Evolutionary conservation across 1,284 basidiomycete species (phyloP), one percentile per base, ranked within the genome.

Genomic region (Cerioporus squamosus): DNA sequence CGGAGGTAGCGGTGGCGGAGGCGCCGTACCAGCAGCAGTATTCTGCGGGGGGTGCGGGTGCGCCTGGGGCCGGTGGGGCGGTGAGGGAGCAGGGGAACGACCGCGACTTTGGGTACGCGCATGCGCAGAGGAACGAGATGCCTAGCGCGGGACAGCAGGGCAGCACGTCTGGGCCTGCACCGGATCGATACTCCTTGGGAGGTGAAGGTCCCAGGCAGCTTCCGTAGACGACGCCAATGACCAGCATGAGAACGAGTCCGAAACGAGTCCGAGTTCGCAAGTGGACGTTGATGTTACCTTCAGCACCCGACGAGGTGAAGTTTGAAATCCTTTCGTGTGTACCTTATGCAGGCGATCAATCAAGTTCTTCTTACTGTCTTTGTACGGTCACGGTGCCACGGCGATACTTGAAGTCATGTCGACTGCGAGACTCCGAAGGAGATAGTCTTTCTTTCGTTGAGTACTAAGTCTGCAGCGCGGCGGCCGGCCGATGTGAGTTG

Each of bases 31-130:
- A 56, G 46, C 33, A 51, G 43, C 54, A 56, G 46, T 23, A 51
- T 33, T 44, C 50, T 2, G 14, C 49, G 3, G 51, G 42, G 2
- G 54, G 33, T 14, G 33, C 40, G 20, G 49, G 42, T 12, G 20
- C 29, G 12, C 39, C 31, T 15, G 45, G 46, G 10, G 18, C n/a
- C n/a, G n/a, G n/a, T 2, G 2, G 26, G 17, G 7, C 50, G 10
- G 14, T 44, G 6, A 33, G 49, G n/a, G 44, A 44, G n/a, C 53
- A 51, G 14, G 18, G 40, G 31, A 66, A 61, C 39, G 50, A 58
- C 33, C 51, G 55, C n/a, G 59, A 60, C 26, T 61, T 63, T 9
- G 53, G 55, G 5, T 24, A 50, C 26, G 56, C 42, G 8, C 53
- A 17, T 26, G 24, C 38, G 3, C 18, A 39, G 39, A 33, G 51